Evolutionary conservation across 1,139 yeast species (phyloP).

Genomic region (Zhuliangozyma parablackwelliae): DNA sequence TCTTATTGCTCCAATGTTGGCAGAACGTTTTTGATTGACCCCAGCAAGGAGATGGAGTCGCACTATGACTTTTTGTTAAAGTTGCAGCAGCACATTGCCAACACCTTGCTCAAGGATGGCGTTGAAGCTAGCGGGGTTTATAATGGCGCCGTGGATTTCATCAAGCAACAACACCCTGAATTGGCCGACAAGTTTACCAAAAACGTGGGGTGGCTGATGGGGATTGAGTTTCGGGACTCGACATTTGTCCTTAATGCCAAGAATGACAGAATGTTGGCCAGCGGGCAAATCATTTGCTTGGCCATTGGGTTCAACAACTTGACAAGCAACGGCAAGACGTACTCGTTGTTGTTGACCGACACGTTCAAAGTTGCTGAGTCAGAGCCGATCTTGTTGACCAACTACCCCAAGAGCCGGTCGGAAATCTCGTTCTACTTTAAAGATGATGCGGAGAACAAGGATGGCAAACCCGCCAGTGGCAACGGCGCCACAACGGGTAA

Average conservation of each 20-base stretch:
- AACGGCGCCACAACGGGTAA: not conserved
- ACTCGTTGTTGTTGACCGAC: constrained; percentile 77
- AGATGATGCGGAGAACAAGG: constrained; percentile 45
- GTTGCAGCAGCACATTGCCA: constrained; percentile 60
- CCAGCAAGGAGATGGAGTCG: constrained; percentile 71
- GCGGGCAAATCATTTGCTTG: constrained; percentile 73
- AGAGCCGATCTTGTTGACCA: constrained; percentile 65
- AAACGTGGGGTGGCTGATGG: constrained; percentile 86
- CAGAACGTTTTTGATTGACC: constrained; percentile 87
- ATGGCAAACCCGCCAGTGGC: not conserved
- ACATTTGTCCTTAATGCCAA: constrained; percentile 69
- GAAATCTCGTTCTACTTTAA: constrained; percentile 85
- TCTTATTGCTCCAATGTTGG: constrained; percentile 86
- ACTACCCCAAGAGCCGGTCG: constrained; percentile 64
- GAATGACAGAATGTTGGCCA: constrained; percentile 62
- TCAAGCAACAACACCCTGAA: constrained; percentile 58
- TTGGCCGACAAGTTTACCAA: constrained; percentile 65
- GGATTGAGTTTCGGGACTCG: constrained; percentile 86
- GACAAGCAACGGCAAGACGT: constrained; percentile 43
- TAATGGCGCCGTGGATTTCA: constrained; percentile 54
- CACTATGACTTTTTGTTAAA: constrained; percentile 74
- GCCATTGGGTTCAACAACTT: constrained; percentile 75
- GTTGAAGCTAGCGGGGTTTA: constrained; percentile 63
- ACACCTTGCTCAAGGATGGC: constrained; percentile 60
- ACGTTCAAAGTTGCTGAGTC: constrained; percentile 67